These are phyloP conservation scores for Pseudogymnoascus sp. DNA, from an alignment of 2,329 filamentous ascomycete species.

Conservation along the genomic window DNA sequence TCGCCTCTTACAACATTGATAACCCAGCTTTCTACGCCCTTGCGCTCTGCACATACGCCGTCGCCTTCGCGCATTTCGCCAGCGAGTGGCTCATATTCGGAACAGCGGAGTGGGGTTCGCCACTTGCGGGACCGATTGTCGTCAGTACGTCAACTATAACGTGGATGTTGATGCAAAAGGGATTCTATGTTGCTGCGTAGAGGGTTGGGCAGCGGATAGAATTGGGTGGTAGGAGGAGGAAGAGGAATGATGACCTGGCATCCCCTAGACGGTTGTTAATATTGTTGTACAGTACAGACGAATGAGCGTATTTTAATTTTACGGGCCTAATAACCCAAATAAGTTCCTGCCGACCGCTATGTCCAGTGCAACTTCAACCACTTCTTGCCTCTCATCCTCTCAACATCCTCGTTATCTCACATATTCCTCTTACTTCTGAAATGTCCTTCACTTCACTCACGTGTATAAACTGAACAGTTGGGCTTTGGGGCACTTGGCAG, in stretches of 20 bases:
- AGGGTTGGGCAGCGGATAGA: background rate
- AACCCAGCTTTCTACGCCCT: slow-evolving; percentile 51
- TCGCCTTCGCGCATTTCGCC: slow-evolving; percentile 44
- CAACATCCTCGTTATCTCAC: background rate
- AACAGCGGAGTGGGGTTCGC: slow-evolving; percentile 57
- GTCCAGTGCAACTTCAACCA: background rate
- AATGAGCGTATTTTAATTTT: background rate
- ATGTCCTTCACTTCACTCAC: background rate
- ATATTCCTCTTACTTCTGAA: background rate
- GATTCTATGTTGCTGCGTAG: slow-evolving; percentile 53
- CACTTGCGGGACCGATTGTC: slow-evolving; percentile 49
- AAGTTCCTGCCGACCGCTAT: background rate
- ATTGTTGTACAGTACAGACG: background rate
- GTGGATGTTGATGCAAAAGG: slow-evolving; percentile 63
- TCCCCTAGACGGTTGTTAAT: background rate
- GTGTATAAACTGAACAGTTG: background rate
- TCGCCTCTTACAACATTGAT: slow-evolving; percentile 57
- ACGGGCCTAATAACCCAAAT: background rate
- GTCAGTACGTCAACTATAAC: slow-evolving; percentile 42
- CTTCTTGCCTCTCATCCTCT: background rate
- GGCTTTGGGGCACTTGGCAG: background rate
- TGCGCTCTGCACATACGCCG: slow-evolving; percentile 52
- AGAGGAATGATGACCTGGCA: background rate
- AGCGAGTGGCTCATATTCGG: slow-evolving; percentile 76
- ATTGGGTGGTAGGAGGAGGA: background rate